Conservation (phyloP, 768 basidiomycete genomes). For the Leccinellum luteum region DNA sequence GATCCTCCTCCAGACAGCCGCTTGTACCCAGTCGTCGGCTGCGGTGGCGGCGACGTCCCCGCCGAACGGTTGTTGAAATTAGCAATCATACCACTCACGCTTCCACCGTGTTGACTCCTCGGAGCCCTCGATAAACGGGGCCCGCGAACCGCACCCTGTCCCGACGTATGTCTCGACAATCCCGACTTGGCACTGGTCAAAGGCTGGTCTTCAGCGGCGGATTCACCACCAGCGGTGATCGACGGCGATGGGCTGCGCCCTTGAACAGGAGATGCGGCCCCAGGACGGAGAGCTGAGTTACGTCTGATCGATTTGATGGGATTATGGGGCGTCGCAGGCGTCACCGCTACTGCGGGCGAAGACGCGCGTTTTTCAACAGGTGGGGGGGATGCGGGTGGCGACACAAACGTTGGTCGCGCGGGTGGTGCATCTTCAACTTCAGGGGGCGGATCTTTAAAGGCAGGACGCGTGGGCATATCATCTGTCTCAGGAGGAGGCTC, state of each 20-base stretch:
- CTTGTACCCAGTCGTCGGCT: constrained; percentile 38
- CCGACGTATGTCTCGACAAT: constrained; percentile 49
- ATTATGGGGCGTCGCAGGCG: constrained; percentile 51
- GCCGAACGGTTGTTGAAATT: constrained; percentile 50
- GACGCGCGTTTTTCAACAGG: constrained; percentile 15
- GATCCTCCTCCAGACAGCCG: constrained; percentile 41
- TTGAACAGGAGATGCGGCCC: constrained; percentile 32
- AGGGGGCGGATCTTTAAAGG: constrained; percentile 63
- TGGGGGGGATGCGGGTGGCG: constrained; percentile 26
- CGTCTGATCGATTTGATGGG: constrained; percentile 43
- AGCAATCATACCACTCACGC: constrained; percentile 55
- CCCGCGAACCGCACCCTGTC: constrained; percentile 42
- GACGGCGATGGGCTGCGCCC: constrained; percentile 47
- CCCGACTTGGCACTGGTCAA: constrained; percentile 33
- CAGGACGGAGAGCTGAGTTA: constrained; percentile 33
- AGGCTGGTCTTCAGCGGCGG: constrained; percentile 31
- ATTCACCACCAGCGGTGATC: constrained; percentile 23
- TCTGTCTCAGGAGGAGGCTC: constrained; percentile 52
- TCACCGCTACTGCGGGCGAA: constrained; percentile 36
- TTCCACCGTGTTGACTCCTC: constrained; percentile 39
- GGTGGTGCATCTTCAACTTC: constrained; percentile 45
- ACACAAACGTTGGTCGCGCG: constrained; percentile 17
- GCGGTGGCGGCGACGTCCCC: constrained; percentile 35
- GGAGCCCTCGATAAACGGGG: constrained; percentile 50
- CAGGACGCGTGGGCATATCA: constrained; percentile 37